phyloP scores from a whole-genome alignment of 2,329 filamentous ascomycete species.

The Colletotrichum falcatum region DNA sequence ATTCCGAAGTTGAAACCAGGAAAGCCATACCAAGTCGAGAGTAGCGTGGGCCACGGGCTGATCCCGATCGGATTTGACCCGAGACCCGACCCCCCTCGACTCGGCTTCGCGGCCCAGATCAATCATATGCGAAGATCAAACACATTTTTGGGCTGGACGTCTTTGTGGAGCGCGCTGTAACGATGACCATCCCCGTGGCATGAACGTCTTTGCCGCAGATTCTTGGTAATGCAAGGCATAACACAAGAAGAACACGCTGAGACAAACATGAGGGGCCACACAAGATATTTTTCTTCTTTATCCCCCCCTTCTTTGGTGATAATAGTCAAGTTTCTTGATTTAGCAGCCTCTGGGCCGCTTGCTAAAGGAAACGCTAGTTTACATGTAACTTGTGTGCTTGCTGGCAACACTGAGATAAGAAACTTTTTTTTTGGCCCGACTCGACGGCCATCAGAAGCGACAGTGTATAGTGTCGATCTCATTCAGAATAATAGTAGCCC shows the following conservation, averaged over 20 bases:
- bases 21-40: neutral
- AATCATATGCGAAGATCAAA: conserved; percentile 30
- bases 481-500: neutral
- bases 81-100: neutral
- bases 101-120: conserved; percentile 18
- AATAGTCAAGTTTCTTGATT: conserved; percentile 25
- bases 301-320: neutral
- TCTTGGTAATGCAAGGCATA: neutral
- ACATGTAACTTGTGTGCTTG: conserved; percentile 23
- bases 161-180: conserved; percentile 10
- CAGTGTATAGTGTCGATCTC: conserved; percentile 12
- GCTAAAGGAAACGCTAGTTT: conserved; percentile 34
- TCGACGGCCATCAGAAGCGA: conserved; percentile 19
- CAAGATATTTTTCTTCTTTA: neutral
- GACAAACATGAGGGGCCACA: neutral
- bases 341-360: conserved; percentile 18
- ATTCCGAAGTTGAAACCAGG: neutral
- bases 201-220: conserved; percentile 17
- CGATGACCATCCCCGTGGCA: conserved; percentile 1
- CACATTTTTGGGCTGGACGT: neutral
- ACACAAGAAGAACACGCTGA: neutral
- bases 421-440: conserved; percentile 35
- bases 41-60: conserved; percentile 3
- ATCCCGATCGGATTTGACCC: conserved; percentile 22
- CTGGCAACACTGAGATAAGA: conserved; percentile 5